A percentile compares a stretch with the other conserved stretches of the same genome.
Conservation (phyloP, 1,284 basidiomycete genomes). For the Sporisorium graminicola region DNA sequence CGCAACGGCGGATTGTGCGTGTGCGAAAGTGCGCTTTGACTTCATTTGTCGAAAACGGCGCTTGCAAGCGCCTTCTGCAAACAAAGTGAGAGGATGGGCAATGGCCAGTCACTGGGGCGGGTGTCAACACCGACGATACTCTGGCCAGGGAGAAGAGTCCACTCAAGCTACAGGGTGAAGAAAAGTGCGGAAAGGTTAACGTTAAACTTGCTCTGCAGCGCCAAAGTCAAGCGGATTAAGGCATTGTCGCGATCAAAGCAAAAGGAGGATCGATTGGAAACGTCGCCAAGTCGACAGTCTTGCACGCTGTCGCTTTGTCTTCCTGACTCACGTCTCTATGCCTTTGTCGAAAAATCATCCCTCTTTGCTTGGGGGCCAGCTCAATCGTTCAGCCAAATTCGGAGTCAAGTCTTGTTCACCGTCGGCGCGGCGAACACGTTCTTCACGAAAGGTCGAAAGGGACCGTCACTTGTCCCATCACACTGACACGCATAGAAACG, state of each 20-base stretch:
- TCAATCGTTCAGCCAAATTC: not conserved
- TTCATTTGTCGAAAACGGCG: constrained; percentile 30
- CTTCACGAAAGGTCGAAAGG: too few relatives aligned
- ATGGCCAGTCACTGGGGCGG: too few relatives aligned
- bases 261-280: not conserved
- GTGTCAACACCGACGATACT: too few relatives aligned
- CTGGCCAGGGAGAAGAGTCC: too few relatives aligned
- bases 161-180: not conserved
- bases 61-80: not conserved
- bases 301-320: not conserved
- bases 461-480: too few relatives aligned
- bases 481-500: constrained; percentile 1
- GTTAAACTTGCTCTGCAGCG: not conserved
- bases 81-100: too few relatives aligned
- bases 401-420: too few relatives aligned
- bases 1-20: not conserved
- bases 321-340: not conserved
- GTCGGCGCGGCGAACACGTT: too few relatives aligned
- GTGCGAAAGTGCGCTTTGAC: constrained; percentile 13
- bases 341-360: not conserved
- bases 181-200: not conserved
- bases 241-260: not conserved
- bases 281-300: constrained; percentile 7
- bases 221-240: not conserved
- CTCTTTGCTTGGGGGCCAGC: too few relatives aligned